phyloP scores from a whole-genome alignment of 495 filamentous ascomycete genomes.

The Lasiosphaeria hispida region DNA sequence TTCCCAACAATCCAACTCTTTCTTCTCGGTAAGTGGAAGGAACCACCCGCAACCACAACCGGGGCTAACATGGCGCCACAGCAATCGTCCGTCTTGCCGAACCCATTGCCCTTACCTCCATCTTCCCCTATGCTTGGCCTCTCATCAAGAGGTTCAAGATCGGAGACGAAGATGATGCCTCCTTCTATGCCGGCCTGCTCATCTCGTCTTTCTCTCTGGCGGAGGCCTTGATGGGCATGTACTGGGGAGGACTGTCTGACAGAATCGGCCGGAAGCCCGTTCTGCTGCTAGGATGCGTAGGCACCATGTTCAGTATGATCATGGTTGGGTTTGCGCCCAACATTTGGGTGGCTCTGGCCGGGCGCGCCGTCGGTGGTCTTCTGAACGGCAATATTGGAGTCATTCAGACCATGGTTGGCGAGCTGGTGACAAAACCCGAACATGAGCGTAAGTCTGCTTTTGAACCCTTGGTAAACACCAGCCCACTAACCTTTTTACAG shows the following conservation, averaged over 20 bases:
- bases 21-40: conserved; percentile 58
- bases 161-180: conserved; percentile 65
- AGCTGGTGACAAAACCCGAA: conserved; percentile 72
- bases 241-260: conserved; percentile 82
- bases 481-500: conserved; percentile 44
- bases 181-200: conserved; percentile 80
- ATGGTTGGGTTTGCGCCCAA: conserved; percentile 80
- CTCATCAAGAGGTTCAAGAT: conserved; percentile 73
- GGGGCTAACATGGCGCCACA: conserved; percentile 12
- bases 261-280: conserved; percentile 81
- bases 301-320: conserved; percentile 75
- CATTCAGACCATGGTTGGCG: conserved; percentile 90
- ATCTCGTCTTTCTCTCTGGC: conserved; percentile 80
- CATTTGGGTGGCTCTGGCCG: conserved; percentile 73
- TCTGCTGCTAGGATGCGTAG: conserved; percentile 72
- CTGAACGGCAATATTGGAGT: conserved; percentile 88
- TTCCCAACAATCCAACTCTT: conserved; percentile 79
- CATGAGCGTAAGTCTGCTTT: conserved; percentile 67
- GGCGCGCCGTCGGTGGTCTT: conserved; percentile 72
- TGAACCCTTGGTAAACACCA: background rate
- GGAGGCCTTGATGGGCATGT: conserved; percentile 78
- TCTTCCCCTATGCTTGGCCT: conserved; percentile 85
- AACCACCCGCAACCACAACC: background rate
- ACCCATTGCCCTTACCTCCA: conserved; percentile 83
- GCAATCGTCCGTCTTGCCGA: conserved; percentile 70